Evolutionary conservation across 208 protist species (phyloP), one percentile per base, ranked within the genome.

Genomic region (Wallacemonas sp.): DNA sequence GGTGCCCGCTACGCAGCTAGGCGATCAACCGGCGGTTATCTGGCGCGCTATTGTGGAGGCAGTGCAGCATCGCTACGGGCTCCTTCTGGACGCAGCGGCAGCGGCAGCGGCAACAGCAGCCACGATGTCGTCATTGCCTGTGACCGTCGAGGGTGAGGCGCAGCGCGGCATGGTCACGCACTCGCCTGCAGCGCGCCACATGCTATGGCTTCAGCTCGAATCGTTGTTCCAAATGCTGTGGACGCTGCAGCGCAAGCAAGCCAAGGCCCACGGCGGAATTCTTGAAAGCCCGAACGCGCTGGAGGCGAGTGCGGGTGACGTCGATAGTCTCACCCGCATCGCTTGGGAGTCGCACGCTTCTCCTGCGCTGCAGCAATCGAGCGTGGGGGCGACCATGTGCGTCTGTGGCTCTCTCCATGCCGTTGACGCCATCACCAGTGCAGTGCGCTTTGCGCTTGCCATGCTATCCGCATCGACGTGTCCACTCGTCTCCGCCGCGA

Each of bases 241-340:
- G 87, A 91, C 84, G 34, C 34, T 94, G 58, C 81, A 86, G 62
- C 87, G 87, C 4, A 94, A 94, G 55, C 80, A 93, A 58, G 62
- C 56, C n/a, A 75, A 66, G 39, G 61, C 61, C 3, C 41, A 27
- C 30, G 68, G 70, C 27, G 69, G 62, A 1, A 28, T 62, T 0
- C 21, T 70, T 12, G 59, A 65, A 2, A 59, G 61, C 4, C 28
- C 19, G n/a, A 93, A 86, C 55, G 31, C 55, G 26, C 71, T 93
- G 27, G 42, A 54, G n/a, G 78, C 83, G 9, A 42, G 38, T 12
- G 53, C 70, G 5, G 62, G 56, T 11, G 87, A 93, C 51, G 72
- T 93, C 11, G 87, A 93, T 65, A 36, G 83, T 9, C 46, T 93
- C 12, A 80, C 82, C 2, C 80, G 81, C 6, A 44, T 93, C 5